A percentile compares a stretch with the other conserved stretches of the same genome.
Conservation (phyloP, 1,139 yeast species). For the Protomyces pachydermus region DNA sequence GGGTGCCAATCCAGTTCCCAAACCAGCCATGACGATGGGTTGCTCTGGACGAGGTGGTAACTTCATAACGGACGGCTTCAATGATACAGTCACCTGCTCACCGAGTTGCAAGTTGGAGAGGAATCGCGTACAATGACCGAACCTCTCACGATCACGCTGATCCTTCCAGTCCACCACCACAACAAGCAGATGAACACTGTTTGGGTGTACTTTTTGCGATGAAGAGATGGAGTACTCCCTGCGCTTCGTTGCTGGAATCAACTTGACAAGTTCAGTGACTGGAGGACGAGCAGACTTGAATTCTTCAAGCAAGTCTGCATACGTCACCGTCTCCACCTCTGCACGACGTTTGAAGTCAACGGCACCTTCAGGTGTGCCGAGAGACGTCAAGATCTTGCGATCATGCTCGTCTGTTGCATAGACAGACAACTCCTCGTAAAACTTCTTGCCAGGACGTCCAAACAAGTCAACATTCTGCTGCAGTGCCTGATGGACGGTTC, state of each 20-base stretch:
- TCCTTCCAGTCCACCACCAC: conserved; percentile 98
- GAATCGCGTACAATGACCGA: conserved; percentile 91
- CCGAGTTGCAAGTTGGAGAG: conserved; percentile 75
- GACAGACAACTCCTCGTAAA: conserved; percentile 74
- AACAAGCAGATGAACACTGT: conserved; percentile 82
- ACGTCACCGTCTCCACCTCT: conserved; percentile 76
- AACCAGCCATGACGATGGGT: conserved; percentile 94
- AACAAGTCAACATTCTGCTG: conserved; percentile 77
- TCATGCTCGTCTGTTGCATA: conserved; percentile 69
- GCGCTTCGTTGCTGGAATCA: conserved; percentile 85
- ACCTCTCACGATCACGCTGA: conserved; percentile 76
- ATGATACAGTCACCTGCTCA: conserved; percentile 83
- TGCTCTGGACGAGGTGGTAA: conserved; percentile 59
- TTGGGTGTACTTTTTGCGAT: conserved; percentile 85
- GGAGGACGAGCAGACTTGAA: conserved; percentile 80
- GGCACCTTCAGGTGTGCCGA: conserved; percentile 78
- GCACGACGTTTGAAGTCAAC: conserved; percentile 77
- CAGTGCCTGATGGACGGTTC: conserved; percentile 77
- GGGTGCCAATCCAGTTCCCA: conserved; percentile 98
- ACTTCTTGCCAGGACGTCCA: conserved; percentile 94
- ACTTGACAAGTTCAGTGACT: conserved; percentile 62
- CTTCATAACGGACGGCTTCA: conserved; percentile 96
- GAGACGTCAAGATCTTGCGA: conserved; percentile 54
- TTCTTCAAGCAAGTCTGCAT: conserved; percentile 74
- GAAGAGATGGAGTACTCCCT: conserved; percentile 99